Evolutionary conservation across 495 filamentous ascomycete species (phyloP).

Genomic region (Podospora didyma): DNA sequence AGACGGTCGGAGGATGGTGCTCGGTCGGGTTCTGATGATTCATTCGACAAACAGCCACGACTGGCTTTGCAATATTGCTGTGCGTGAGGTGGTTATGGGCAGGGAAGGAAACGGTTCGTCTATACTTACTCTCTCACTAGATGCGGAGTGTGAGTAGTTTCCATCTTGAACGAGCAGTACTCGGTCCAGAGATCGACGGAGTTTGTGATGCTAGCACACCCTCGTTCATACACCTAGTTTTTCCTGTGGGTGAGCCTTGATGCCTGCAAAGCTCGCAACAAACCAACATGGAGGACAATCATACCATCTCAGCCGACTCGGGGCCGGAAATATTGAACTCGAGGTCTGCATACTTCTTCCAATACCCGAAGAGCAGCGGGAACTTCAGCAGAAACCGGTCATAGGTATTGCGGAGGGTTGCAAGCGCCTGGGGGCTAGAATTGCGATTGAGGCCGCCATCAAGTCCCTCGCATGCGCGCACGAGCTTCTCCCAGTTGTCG

Average conservation of each 20-base stretch:
- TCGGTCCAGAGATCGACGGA: slow-evolving; percentile 96
- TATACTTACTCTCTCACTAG: slow-evolving; percentile 99
- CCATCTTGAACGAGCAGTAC: slow-evolving; percentile 96
- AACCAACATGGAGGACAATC: slow-evolving; percentile 12
- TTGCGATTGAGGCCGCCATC: slow-evolving; percentile 96
- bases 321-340: slow-evolving; percentile 97
- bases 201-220: slow-evolving; percentile 85
- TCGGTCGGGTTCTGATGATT: slow-evolving; percentile 6
- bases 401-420: slow-evolving; percentile 76
- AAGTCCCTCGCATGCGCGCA: slow-evolving; percentile 73
- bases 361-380: slow-evolving; percentile 94
- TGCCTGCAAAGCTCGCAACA: not conserved
- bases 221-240: slow-evolving; percentile 84
- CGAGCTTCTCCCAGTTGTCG: slow-evolving; percentile 91
- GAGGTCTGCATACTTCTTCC: slow-evolving; percentile 98
- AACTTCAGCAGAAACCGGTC: slow-evolving; percentile 95
- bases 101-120: slow-evolving; percentile 66
- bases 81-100: slow-evolving; percentile 45
- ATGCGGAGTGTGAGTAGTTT: slow-evolving; percentile 90
- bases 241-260: slow-evolving; percentile 20
- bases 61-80: slow-evolving; percentile 31
- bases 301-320: slow-evolving; percentile 96
- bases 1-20: slow-evolving; percentile 26
- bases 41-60: slow-evolving; percentile 25
- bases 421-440: slow-evolving; percentile 90